phyloP scores from a whole-genome alignment of 169 alveolate species.

The Babesia gibsoni region DNA sequence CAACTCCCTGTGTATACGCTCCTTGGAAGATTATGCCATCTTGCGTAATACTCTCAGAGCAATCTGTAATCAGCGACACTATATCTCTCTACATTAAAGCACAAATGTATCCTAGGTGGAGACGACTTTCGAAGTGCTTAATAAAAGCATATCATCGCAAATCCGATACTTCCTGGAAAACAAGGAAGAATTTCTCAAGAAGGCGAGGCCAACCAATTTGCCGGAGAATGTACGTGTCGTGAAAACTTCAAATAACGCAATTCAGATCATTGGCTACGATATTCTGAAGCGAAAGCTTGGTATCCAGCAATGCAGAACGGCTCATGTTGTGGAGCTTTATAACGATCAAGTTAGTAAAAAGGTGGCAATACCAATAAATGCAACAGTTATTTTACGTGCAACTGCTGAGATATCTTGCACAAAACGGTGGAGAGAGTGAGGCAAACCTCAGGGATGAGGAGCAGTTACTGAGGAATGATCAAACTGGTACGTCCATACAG shows the following conservation, averaged over 20 bases:
- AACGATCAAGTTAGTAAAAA: slow-evolving; percentile 45
- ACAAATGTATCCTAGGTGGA: slow-evolving; percentile 37
- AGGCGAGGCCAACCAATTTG: slow-evolving; percentile 35
- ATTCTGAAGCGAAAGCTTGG: slow-evolving; percentile 29
- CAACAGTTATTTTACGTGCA: slow-evolving; percentile 52
- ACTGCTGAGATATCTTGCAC: slow-evolving; percentile 32
- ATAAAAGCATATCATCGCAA: slow-evolving; percentile 50
- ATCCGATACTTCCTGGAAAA: slow-evolving; percentile 36
- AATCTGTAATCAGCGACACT: too few relatives aligned
- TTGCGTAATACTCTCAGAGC: too few relatives aligned
- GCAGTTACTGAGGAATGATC: slow-evolving; percentile 29
- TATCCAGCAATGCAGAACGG: neutral
- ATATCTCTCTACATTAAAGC: too few relatives aligned
- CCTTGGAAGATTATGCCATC: too few relatives aligned
- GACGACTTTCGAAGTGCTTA: slow-evolving; percentile 44
- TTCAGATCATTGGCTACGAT: slow-evolving; percentile 47
- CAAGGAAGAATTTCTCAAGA: slow-evolving; percentile 27
- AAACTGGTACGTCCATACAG: neutral
- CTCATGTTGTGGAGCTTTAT: slow-evolving; percentile 9
- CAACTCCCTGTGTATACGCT: too few relatives aligned
- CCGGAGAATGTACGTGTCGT: slow-evolving; percentile 37
- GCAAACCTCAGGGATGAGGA: slow-evolving; percentile 54
- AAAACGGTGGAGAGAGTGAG: slow-evolving; percentile 43
- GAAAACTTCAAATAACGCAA: neutral
- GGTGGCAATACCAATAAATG: neutral